Evolutionary conservation across 2,329 filamentous ascomycete species (phyloP), one percentile per base, ranked within the genome.

Genomic region (Helminthosporium solani): DNA sequence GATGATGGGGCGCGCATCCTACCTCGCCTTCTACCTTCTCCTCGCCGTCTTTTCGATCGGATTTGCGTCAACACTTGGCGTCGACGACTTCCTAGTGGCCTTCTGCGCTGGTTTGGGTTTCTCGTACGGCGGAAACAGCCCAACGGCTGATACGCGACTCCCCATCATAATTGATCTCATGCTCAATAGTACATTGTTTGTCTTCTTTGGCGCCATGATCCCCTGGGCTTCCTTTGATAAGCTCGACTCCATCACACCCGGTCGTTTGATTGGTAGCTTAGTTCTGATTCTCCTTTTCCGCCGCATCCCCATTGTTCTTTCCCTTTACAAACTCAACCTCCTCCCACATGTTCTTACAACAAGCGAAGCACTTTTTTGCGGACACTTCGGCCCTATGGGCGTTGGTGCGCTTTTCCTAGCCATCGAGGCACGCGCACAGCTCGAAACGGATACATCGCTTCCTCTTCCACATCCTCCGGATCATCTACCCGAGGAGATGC

Each of bases 371-470:
- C 58, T 81, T 0, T 82, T 82, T 60, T 73, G 71, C 34, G 78
- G 79, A 0, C 79, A 82, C 56, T 82, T 82, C 46, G 78, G 78
- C 0, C 78, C 78, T 7, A 81, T 82, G 73, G 79, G 79, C 15
- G 72, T 82, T 1, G 79, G 78, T 2, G 79, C 76, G 0, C 61
- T 82, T 6, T 82, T 82, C 63, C 71, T 82, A 1, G 77, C 78
- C 1, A 79, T 82, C 36, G 79, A 82, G 67, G 75, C 77, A 0
- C 66, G 78, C 19, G 77, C 75, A 0, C 70, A 78, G 46, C 68
- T 82, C 0, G 78, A 81, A 53, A 80, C 72, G 0, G 74, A 71
- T 8, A 72, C 70, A 0, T 74, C 73, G 3, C 53, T 72, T 1
- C 77, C 77, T 2, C 55, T 76, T 8, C 67, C 73, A 1, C 61